Base-by-base conservation (phyloP, 225 moss, liverwort and hornwort species). In the Polytrichum commune region DNA sequence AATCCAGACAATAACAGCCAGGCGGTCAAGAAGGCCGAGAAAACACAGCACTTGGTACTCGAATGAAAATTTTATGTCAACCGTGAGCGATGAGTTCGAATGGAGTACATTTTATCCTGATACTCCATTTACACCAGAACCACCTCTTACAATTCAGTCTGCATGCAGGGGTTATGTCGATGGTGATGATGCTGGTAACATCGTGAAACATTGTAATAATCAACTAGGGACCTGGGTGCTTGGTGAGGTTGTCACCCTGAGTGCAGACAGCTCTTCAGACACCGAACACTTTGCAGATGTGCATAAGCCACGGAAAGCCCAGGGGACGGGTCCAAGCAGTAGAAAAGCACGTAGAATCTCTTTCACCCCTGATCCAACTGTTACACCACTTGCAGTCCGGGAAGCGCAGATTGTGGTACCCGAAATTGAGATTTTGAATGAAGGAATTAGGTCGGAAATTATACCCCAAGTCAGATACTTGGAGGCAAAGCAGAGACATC, bases 1-100 rank as follows among this genome's bases (percentile, higher is more conserved):
- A 7, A 18, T 54, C 13, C 2, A 18, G 29, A 53, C 26, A 6
- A 29, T 65, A 65, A 27, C 26, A 26, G 25, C 28, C 18, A 1
- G 33, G 16, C 67, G 53, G 24, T 68, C 68, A 54, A 53, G 26
- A 28, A 55, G 68, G 68, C 7, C 27, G 54, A 68, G 68, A 68
- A 68, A 54, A 68, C 26, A 68, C 25, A 68, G 4, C 26, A 68
- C 23, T 3, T 19, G 67, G 67, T 68, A 68, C 25, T 5, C 54
- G 23, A 25, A 68, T 13, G 18, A 54, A 10, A 20, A 53, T 53
- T 67, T 53, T 67, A 5, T 22, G 46, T 46, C 25, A 25, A 53
- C 46, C 53, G 10, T 54, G 27, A 23, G n/a, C 24, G 67, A n/a
- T 23, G 67, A 68, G 27, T 68, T 68, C 19, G 67, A 68, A 9